Conservation (phyloP, 352 stramenopile species). For the Ophiocytium majus region DNA sequence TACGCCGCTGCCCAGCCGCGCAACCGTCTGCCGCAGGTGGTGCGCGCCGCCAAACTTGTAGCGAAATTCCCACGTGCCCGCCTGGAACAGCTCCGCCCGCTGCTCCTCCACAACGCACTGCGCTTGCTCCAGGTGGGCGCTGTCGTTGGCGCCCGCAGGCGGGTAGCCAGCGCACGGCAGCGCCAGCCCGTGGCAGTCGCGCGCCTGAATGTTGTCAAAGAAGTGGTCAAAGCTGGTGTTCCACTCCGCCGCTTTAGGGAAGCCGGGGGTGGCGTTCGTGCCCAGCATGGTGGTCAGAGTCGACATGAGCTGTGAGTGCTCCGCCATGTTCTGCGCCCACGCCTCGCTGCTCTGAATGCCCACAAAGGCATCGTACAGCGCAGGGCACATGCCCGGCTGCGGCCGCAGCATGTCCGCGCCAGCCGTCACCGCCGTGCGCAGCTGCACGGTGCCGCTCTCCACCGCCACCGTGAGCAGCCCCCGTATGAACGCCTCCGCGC, state of each 20-base stretch:
- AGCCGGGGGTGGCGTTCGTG: neutral
- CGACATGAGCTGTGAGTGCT: neutral
- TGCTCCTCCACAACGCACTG: slow-evolving; percentile 15
- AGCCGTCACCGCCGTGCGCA: slow-evolving; percentile 23
- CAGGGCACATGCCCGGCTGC: slow-evolving; percentile 28
- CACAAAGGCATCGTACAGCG: neutral
- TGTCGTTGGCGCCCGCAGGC: neutral
- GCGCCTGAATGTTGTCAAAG: slow-evolving; percentile 26
- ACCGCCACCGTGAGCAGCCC: slow-evolving; percentile 38
- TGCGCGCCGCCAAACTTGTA: slow-evolving; percentile 16
- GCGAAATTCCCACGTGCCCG: slow-evolving; percentile 11
- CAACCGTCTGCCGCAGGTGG: neutral
- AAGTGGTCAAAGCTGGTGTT: slow-evolving; percentile 29
- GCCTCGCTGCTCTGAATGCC: neutral
- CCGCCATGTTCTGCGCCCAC: slow-evolving; percentile 6
- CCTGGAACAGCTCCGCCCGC: neutral
- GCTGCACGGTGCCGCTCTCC: slow-evolving; percentile 27
- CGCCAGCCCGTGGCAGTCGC: slow-evolving; percentile 13
- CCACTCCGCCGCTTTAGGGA: slow-evolving; percentile 1
- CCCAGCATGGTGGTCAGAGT: neutral
- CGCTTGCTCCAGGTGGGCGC: neutral
- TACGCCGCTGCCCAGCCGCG: slow-evolving; percentile 15
- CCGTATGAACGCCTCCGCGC: slow-evolving; percentile 26
- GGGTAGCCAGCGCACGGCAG: neutral
- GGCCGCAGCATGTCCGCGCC: slow-evolving; percentile 42